phyloP scores from a whole-genome alignment of 306 rosid species.

The Castanea sativa region DNA sequence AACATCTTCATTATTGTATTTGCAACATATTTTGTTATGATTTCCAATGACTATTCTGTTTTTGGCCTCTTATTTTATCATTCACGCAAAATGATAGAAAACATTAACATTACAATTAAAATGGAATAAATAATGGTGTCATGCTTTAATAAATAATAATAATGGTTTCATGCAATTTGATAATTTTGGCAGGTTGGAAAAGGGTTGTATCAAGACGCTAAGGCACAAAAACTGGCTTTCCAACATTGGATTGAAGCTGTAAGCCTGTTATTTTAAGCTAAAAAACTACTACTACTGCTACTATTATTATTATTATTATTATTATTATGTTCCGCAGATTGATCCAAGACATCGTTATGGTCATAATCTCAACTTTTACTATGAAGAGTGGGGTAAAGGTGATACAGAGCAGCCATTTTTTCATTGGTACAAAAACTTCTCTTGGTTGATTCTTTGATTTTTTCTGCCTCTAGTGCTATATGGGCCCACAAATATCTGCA shows the following conservation, averaged over 20 bases:
- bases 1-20: neutral
- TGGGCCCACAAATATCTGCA: neutral
- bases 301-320: neutral
- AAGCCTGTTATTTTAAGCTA: neutral
- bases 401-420: conserved; percentile 42
- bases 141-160: neutral
- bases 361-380: conserved; percentile 40
- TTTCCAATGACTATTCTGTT: neutral
- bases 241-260: conserved; percentile 57
- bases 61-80: neutral
- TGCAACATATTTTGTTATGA: neutral
- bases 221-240: conserved; percentile 46
- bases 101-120: neutral
- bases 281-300: no score
- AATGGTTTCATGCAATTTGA: neutral
- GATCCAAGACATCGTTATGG: conserved; percentile 54
- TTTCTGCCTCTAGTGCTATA: neutral
- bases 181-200: conserved; percentile 39
- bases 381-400: conserved; percentile 39
- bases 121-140: neutral
- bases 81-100: neutral
- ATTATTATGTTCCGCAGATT: conserved; percentile 23
- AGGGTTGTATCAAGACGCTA: conserved; percentile 34
- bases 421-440: conserved; percentile 32
- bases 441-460: neutral